These are phyloP conservation scores for Nicotiana undulata DNA, from an alignment of 257 asterid genomes.

Conservation along the genomic window DNA sequence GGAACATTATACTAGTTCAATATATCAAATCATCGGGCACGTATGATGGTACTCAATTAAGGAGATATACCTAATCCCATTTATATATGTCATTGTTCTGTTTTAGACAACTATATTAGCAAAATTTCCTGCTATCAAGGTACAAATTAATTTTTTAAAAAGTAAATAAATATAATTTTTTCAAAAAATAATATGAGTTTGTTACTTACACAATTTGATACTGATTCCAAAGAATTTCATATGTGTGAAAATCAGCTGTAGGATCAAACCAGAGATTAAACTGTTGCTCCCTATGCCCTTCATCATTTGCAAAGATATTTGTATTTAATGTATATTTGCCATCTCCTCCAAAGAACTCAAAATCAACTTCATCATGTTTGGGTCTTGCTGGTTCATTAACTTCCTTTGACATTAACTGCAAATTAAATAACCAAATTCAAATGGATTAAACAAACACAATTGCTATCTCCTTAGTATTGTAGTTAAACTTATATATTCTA, in stretches of 20 bases:
- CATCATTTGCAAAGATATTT: constrained; percentile 21
- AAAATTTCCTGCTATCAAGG: not conserved
- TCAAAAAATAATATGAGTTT: no score
- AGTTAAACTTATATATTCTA: no score
- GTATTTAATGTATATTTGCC: constrained; percentile 5
- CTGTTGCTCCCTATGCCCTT: constrained; percentile 21
- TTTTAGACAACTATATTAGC: no score
- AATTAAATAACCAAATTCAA: not conserved
- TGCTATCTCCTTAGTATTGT: no score
- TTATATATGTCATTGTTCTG: not conserved
- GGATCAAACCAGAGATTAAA: constrained; percentile 27
- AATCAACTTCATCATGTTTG: constrained; percentile 23
- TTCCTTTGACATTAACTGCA: constrained; percentile 10
- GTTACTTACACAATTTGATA: constrained; percentile 21
- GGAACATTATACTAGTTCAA: no score
- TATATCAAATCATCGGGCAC: no score
- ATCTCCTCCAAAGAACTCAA: constrained; percentile 20
- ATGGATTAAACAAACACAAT: not conserved
- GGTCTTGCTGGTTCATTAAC: not conserved
- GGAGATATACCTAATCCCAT: no score
- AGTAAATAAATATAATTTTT: not conserved
- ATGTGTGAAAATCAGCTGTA: not conserved
- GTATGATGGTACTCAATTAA: no score
- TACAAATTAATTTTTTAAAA: no score
- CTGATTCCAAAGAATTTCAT: constrained; percentile 20